Evolutionary conservation across 176 grass and related monocot genomes (phyloP).

Genomic region (Eremochloa ophiuroides): DNA sequence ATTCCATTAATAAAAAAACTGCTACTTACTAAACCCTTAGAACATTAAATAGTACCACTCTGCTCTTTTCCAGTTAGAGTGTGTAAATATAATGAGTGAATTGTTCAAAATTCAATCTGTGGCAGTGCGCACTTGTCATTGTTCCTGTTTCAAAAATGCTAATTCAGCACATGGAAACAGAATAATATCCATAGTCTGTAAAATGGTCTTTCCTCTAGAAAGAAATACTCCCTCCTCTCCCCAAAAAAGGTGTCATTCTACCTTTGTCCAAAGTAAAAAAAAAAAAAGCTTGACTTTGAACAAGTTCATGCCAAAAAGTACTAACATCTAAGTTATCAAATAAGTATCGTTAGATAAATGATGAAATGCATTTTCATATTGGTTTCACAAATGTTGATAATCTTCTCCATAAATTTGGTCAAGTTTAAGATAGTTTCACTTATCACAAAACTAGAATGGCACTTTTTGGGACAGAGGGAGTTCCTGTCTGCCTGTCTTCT

Average conservation of each 20-base stretch:
- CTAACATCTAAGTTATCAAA: not conserved
- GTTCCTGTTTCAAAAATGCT: not conserved
- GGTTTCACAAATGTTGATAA: not conserved
- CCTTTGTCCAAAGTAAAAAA: too few relatives aligned
- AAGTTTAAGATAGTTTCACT: not conserved
- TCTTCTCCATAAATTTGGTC: not conserved
- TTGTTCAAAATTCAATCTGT: not conserved
- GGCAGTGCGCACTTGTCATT: not conserved
- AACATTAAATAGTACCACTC: not conserved
- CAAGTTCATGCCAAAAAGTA: too few relatives aligned
- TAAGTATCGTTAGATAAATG: not conserved
- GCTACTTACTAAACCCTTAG: not conserved
- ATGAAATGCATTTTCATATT: not conserved
- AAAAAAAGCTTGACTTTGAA: too few relatives aligned
- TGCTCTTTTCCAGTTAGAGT: not conserved
- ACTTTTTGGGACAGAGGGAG: not conserved
- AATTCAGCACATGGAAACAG: not conserved
- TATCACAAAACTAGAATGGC: not conserved
- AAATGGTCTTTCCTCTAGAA: not conserved
- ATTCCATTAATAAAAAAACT: not conserved
- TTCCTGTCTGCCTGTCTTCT: not conserved
- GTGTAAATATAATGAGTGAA: conserved; percentile 1
- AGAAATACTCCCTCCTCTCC: not conserved
- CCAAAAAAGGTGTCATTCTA: too few relatives aligned
- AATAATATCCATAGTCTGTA: not conserved